These are phyloP conservation scores for Ilyonectria sp. DNA, from an alignment of 2,329 filamentous ascomycete species.

Conservation along the genomic window DNA sequence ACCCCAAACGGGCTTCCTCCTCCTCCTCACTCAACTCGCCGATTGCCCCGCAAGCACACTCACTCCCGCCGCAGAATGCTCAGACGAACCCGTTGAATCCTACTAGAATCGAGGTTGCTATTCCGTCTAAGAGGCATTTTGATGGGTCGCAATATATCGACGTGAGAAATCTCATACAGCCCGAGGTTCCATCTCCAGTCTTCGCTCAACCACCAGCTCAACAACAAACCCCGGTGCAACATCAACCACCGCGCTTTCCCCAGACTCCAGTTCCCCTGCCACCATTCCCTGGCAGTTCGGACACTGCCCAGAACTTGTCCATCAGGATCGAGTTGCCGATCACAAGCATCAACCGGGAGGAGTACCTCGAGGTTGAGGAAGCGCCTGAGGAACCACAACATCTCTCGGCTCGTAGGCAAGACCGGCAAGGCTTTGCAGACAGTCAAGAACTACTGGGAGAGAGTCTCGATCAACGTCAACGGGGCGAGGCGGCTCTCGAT, in stretches of 20 bases:
- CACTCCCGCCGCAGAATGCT: conserved; percentile 39
- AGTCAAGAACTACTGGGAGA: conserved; percentile 72
- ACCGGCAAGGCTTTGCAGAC: conserved; percentile 64
- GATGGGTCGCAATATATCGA: conserved; percentile 57
- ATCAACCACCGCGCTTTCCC: conserved; percentile 26
- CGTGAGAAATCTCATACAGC: conserved; percentile 43
- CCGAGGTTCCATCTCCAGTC: conserved; percentile 36
- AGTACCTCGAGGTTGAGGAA: conserved; percentile 66
- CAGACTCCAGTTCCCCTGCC: conserved; percentile 26
- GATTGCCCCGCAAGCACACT: conserved; percentile 31
- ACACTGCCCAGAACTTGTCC: conserved; percentile 38
- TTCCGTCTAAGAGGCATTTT: conserved; percentile 61
- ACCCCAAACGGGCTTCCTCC: conserved; percentile 39
- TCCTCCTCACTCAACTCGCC: conserved; percentile 42
- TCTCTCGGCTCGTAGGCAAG: conserved; percentile 69
- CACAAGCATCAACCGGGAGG: conserved; percentile 64
- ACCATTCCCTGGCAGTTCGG: conserved; percentile 7
- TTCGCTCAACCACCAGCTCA: conserved; percentile 29
- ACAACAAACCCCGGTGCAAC: conserved; percentile 31
- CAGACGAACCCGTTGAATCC: conserved; percentile 55
- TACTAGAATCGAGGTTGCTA: conserved; percentile 63
- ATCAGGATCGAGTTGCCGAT: conserved; percentile 66
- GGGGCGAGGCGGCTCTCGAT: conserved; percentile 81
- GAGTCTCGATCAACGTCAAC: conserved; percentile 84
- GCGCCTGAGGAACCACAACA: conserved; percentile 62